phyloP scores from a whole-genome alignment of 2,329 filamentous ascomycete genomes.

The Colletotrichum limetticola region DNA sequence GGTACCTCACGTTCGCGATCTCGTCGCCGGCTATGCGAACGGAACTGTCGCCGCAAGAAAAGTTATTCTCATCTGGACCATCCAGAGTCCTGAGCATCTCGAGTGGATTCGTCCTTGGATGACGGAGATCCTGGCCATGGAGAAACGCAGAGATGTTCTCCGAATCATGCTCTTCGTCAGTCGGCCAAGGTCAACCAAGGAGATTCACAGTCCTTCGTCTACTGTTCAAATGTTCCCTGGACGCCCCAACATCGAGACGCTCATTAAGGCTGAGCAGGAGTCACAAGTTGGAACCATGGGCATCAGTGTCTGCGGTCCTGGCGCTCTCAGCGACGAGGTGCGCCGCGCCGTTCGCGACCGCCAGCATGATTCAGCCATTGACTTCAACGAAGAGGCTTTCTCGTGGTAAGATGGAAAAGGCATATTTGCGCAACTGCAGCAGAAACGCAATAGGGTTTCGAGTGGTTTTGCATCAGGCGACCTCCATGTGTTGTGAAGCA shows the following conservation, averaged over 20 bases:
- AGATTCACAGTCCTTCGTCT: conserved; percentile 80
- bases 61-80: conserved; percentile 81
- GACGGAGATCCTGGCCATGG: conserved; percentile 82
- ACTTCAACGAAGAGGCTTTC: conserved; percentile 85
- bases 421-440: background rate
- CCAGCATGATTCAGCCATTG: conserved; percentile 74
- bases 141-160: conserved; percentile 77
- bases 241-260: conserved; percentile 77
- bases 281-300: conserved; percentile 79
- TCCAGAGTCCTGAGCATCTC: conserved; percentile 82
- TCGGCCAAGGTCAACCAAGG: conserved; percentile 78
- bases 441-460: background rate
- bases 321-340: conserved; percentile 80
- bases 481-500: background rate
- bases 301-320: conserved; percentile 80
- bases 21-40: conserved; percentile 75
- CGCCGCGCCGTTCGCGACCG: conserved; percentile 72
- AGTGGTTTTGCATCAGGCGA: background rate
- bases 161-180: conserved; percentile 84
- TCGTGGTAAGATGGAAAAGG: conserved; percentile 55
- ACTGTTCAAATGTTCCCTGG: conserved; percentile 89
- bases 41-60: conserved; percentile 78
- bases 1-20: conserved; percentile 78
- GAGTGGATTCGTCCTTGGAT: conserved; percentile 89
- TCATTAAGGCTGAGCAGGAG: conserved; percentile 79